Conservation (phyloP, 805 yeast species). For the Jamesozyma lodderae region DNA sequence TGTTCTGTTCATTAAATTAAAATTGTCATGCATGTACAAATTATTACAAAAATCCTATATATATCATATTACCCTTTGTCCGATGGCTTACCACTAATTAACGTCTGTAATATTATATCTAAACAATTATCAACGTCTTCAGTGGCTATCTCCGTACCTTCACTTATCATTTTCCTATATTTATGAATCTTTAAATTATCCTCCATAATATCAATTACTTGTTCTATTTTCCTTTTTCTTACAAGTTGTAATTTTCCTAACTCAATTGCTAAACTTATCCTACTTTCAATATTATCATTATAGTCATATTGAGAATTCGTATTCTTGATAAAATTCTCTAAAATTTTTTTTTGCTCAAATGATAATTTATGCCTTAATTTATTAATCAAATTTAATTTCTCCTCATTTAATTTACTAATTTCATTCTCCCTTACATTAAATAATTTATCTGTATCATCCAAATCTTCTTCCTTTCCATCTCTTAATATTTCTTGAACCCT, state of each 20-base stretch:
- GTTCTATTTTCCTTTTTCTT: slow-evolving; percentile 30
- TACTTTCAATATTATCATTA: slow-evolving; percentile 15
- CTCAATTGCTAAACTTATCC: slow-evolving; percentile 18
- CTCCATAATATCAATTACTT: slow-evolving; percentile 29
- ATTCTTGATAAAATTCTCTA: slow-evolving; percentile 9
- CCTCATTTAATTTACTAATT: slow-evolving; percentile 7
- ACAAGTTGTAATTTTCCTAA: slow-evolving; percentile 38
- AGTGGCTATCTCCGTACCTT: slow-evolving; percentile 57
- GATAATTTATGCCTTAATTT: slow-evolving; percentile 21
- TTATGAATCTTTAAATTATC: slow-evolving; percentile 50
- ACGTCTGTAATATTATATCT: slow-evolving; percentile 42
- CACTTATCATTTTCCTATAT: slow-evolving; percentile 58
- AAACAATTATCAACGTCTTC: slow-evolving; percentile 60
- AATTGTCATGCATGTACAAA: too few species aligned
- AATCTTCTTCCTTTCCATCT: slow-evolving; percentile 67
- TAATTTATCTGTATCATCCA: slow-evolving; percentile 34
- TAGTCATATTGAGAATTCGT: slow-evolving; percentile 1
- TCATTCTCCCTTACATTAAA: slow-evolving; percentile 9
- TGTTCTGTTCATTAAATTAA: too few species aligned
- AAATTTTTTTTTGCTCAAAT: slow-evolving; percentile 23
- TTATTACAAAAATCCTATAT: too few species aligned
- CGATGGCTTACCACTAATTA: slow-evolving; percentile 5
- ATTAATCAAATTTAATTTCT: slow-evolving; percentile 15
- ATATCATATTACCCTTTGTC: background rate
- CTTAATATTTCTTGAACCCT: slow-evolving; percentile 37